Conservation (phyloP, 2,329 filamentous ascomycete genomes). For the Septoria linicola region DNA sequence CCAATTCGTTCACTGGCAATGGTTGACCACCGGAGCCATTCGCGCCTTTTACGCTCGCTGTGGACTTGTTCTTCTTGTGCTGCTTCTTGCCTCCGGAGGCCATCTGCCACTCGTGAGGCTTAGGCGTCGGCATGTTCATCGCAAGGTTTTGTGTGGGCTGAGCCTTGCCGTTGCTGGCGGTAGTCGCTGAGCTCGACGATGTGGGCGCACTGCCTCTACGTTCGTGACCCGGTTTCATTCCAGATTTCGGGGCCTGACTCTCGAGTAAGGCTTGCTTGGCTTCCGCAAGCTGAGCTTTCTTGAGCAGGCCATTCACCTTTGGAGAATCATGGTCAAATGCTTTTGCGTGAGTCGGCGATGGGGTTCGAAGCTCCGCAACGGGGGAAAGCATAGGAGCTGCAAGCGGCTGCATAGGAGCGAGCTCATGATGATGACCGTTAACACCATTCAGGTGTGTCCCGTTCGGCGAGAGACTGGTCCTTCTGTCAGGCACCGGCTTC, state of each 20-base stretch:
- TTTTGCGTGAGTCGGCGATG: slow-evolving; percentile 63
- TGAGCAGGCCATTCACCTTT: slow-evolving; percentile 31
- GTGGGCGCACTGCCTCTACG: slow-evolving; percentile 30
- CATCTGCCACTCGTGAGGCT: slow-evolving; percentile 33
- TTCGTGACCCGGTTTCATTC: slow-evolving; percentile 24
- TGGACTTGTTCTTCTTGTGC: slow-evolving; percentile 40
- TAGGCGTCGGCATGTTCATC: slow-evolving; percentile 3
- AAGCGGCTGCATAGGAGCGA: slow-evolving; percentile 9
- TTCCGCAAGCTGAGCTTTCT: slow-evolving; percentile 33
- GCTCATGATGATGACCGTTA: slow-evolving; percentile 23
- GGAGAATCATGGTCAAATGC: slow-evolving; percentile 48
- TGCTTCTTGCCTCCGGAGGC: slow-evolving; percentile 29
- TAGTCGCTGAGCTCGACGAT: slow-evolving; percentile 13
- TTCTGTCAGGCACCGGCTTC: slow-evolving; percentile 20
- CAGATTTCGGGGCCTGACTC: slow-evolving; percentile 21
- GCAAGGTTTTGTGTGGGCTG: slow-evolving; percentile 1
- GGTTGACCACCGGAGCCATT: slow-evolving; percentile 39
- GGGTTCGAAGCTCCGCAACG: slow-evolving; percentile 70
- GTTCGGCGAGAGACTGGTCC: slow-evolving; percentile 29
- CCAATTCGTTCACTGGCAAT: slow-evolving; percentile 45
- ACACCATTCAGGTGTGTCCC: slow-evolving; percentile 26
- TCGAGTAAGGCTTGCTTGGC: slow-evolving; percentile 31
- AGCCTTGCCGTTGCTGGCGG: slow-evolving; percentile 5
- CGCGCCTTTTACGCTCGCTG: slow-evolving; percentile 14
- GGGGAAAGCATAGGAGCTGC: slow-evolving; percentile 60